Percentiles rank a stretch among this genome's conserved stretches.
These are phyloP conservation scores for Nicotiana knightiana DNA, from an alignment of 257 asterid genomes.

Conservation along the genomic window DNA sequence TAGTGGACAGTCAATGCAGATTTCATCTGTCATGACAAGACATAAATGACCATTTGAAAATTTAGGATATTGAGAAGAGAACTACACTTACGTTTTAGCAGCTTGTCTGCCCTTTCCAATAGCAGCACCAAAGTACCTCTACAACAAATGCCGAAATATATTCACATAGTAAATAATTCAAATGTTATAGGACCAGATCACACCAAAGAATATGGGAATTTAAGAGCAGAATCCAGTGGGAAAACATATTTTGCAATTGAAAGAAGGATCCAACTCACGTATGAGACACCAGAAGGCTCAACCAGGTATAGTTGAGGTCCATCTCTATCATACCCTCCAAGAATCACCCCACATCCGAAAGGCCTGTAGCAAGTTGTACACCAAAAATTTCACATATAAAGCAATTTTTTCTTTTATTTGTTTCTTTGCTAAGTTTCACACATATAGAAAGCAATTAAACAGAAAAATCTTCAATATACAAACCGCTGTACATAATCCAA, in stretches of 20 bases:
- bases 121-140: conserved; percentile 95
- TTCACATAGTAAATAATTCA: background rate
- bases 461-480: background rate
- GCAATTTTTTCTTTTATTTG: background rate
- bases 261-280: conserved; percentile 40
- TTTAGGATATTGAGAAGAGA: background rate
- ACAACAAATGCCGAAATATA: conserved; percentile 11
- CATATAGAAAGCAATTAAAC: conserved; percentile 9
- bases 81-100: conserved; percentile 77
- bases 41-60: background rate
- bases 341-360: conserved; percentile 87
- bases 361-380: conserved; percentile 46
- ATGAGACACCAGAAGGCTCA: conserved; percentile 85
- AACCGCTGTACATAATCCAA: conserved; percentile 5
- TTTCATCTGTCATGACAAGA: background rate
- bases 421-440: conserved; percentile 5
- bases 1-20: background rate
- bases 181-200: background rate
- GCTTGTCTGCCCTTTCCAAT: conserved; percentile 98
- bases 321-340: conserved; percentile 95
- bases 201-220: background rate
- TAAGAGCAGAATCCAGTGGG: background rate
- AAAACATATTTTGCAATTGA: background rate
- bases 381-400: background rate
- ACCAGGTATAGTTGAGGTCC: conserved; percentile 89